Evolutionary conservation across 2,329 filamentous ascomycete genomes (phyloP), one percentile per base, ranked within the genome.

Genomic region (Pestalotiopsis sp.): DNA sequence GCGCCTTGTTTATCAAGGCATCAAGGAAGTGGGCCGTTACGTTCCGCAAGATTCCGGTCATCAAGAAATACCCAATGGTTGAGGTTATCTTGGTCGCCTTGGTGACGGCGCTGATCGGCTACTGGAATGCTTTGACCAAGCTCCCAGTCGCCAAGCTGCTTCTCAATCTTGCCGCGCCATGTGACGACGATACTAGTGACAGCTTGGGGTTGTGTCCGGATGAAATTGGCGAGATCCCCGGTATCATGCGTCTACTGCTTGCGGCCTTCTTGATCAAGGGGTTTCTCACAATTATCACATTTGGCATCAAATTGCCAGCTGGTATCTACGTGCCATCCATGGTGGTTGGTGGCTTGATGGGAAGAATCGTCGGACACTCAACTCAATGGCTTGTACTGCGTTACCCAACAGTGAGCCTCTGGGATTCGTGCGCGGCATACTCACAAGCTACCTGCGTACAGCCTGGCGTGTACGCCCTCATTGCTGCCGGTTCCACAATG

Each of bases 301-400:
- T 98, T 80, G 95, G 95, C 31, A 95, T 98, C 85, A 98, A 98
- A 85, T 91, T 98, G 0, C 96, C 96, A 11, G 94, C 95, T 1
- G 96, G 96, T 71, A 98, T 99, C 73, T 99, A 99, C 75, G 95
- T 99, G 1, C 96, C 96, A 3, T 98, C 95, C 74, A 99, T 99
- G 96, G 96, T 98, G 36, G 94, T 98, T 20, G 96, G 96, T 72
- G 96, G 96, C 76, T 84, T 99, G 20, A 91, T 97, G 83, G 95
- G 95, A 38, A 91, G 95, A 7, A 90, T 96, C 59, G 89, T 97
- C 13, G 96, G 96, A 1, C 96, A 98, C 78, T 80, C 91, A 6
- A 90, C 95, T 0, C 95, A 98, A 78, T 94, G 92, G 81, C 80
- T 93, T 66, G 94, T 95, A 5, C 85, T 97, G 68, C 87, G 86